Evolutionary conservation across 192 early-diverging fungal genomes (phyloP), one percentile per base, ranked within the genome.

Genomic region (Podila epigama): DNA sequence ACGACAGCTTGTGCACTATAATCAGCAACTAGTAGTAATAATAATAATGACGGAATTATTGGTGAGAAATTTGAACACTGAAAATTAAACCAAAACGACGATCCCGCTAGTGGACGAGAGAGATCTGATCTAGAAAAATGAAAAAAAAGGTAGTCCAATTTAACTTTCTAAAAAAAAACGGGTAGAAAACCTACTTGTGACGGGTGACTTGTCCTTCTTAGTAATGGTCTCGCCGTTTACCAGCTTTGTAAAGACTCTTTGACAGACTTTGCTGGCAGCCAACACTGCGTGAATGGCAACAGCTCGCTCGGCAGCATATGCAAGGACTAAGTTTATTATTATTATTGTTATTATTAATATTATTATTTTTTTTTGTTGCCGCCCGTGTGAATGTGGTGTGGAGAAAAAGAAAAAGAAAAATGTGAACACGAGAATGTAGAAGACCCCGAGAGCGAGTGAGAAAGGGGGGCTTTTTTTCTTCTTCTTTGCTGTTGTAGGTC

Each of bases 1-100:
- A 99, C 92, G 10, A 99, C 89, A 4, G 98, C 97, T 80, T 99
- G 98, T 13, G 95, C 92, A 54, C 94, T 92, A 83, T 90, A 98
- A 81, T 99, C 98, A 16, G 95, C 98, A 37, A 99, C 95, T 88
- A 57, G 12, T 42, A 60, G 18, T 32, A 28, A 25, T 28, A 16
- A 37, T 44, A 34, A 32, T 22, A 36, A 37, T 6, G 39, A 36
- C 8, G 20, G 15, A 34, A 58, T 0, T 34, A 16, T 5, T 18
- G 22, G 31, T 63, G 25, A 51, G 55, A 18, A 31, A 54, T 42
- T 29, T 34, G 54, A 36, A 20, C 48, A 50, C 7, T 25, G 25
- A 8, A 31, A 32, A 52, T 20, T 16, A 8, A 50, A 63, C 37
- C 39, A 60, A 32, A 52, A 40, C 35, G 41, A 4, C 44, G 31